phyloP scores from a whole-genome alignment of 352 stramenopile genomes.

The Elongisporangium senticosum region DNA sequence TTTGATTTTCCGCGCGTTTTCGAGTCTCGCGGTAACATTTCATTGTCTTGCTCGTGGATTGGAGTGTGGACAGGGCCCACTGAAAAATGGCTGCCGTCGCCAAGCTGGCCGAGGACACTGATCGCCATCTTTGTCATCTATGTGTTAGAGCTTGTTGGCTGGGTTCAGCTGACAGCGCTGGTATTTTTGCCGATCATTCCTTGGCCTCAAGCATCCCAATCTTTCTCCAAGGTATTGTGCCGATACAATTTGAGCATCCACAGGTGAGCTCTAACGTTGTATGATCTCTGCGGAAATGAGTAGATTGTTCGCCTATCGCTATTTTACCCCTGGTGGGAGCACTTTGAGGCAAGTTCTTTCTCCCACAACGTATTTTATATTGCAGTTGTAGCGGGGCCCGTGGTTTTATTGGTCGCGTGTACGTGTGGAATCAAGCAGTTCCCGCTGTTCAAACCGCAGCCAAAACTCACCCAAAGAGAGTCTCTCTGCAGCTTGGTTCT shows the following conservation, averaged over 20 bases:
- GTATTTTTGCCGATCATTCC: slow-evolving; percentile 47
- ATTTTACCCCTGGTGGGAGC: slow-evolving; percentile 43
- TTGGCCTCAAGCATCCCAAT: slow-evolving; percentile 30
- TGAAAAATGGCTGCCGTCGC: slow-evolving; percentile 19
- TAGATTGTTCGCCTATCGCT: slow-evolving; percentile 32
- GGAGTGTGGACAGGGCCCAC: slow-evolving; percentile 34
- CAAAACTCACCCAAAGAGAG: slow-evolving; percentile 30
- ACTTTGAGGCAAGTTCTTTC: slow-evolving; percentile 29
- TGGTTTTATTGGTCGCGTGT: slow-evolving; percentile 19
- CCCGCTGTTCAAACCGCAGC: slow-evolving; percentile 62
- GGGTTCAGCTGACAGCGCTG: slow-evolving; percentile 41
- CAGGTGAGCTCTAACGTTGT: neutral
- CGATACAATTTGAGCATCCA: neutral
- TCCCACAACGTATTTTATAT: slow-evolving; percentile 30
- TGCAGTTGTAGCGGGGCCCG: slow-evolving; percentile 32
- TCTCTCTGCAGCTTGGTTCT: slow-evolving; percentile 42
- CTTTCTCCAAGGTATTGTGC: slow-evolving; percentile 23
- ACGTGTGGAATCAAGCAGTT: slow-evolving; percentile 41
- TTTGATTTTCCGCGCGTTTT: slow-evolving; percentile 42
- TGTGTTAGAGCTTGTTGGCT: slow-evolving; percentile 37
- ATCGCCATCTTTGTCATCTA: slow-evolving; percentile 8
- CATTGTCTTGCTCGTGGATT: slow-evolving; percentile 4
- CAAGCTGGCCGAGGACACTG: slow-evolving; percentile 11
- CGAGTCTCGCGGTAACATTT: neutral
- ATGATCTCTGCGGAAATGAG: neutral